Evolutionary conservation across 139 green algal genomes (phyloP), one percentile per base, ranked within the genome.

Genomic region (Chlorella ohadii): DNA sequence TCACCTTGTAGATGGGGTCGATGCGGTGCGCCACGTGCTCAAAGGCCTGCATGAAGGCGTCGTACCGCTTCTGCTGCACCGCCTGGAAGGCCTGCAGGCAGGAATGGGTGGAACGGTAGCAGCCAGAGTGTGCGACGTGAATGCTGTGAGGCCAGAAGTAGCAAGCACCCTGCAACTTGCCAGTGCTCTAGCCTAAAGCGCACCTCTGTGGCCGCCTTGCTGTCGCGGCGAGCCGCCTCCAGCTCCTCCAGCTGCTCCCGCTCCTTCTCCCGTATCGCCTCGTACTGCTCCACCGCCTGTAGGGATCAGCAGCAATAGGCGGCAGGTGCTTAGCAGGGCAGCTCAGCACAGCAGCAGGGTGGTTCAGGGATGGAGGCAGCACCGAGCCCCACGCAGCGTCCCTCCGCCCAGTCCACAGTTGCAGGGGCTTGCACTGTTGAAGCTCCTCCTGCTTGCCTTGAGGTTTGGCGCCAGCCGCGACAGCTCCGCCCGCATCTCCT

Each of bases 211-310:
- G 70, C 68, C 22, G 72, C 83, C 55, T 91, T 89, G 22, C 85
- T 84, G 47, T 95, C 91, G 51, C 89, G 61, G 19, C 89, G 87
- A 0, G 92, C 91, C 28, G 67, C 88, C 44, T 98, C 95, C 74
- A 98, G 84, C 73, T 92, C 93, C 61, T 92, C 72, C 44, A 91
- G 86, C 86, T 95, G 85, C 82, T 94, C 91, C 57, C 72, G 87
- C 89, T 99, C 96, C 78, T 93, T 86, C 55, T 94, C 92, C 65
- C 90, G 85, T 20, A 99, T 78, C 22, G 88, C 90, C 64, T 96
- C 92, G 88, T 97, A 99, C 92, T 99, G 97, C 81, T 99, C 96
- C 71, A 95, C 64, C 1, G 97, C 97, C 84, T 98, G 97, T 76
- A 97, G 82, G 28, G 5, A 5, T 20, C 28, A 38, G 17, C 25